Evolutionary conservation across 345 rosid genomes (phyloP).

Genomic region (Excoecaria cochinchinensis): DNA sequence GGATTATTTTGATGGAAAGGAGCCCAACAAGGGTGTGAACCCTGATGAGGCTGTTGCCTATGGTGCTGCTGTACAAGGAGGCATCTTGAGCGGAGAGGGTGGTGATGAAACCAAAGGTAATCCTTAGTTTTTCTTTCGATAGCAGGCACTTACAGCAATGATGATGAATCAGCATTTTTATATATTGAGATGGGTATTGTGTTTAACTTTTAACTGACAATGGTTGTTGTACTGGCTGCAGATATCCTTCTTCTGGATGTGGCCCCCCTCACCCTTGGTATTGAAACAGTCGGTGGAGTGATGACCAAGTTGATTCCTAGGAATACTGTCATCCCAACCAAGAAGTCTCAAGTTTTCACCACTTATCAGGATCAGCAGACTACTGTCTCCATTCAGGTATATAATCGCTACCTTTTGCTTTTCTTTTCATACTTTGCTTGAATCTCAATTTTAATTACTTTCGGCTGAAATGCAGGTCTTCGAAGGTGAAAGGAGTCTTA

Average conservation of each 20-base stretch:
- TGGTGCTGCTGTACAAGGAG: constrained; percentile 99
- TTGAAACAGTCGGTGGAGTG: constrained; percentile 97
- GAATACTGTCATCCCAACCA: constrained; percentile 96
- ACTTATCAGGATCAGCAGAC: constrained; percentile 99
- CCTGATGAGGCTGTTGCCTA: constrained; percentile 98
- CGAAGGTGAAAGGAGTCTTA: constrained; percentile 98
- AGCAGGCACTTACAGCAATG: not conserved
- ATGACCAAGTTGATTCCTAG: constrained; percentile 99
- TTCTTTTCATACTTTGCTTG: not conserved
- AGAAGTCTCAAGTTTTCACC: constrained; percentile 97
- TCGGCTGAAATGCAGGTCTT: constrained; percentile 53
- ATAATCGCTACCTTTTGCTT: not conserved
- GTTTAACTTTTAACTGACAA: constrained; percentile 2
- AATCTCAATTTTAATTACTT: constrained; percentile 3
- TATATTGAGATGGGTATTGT: not conserved
- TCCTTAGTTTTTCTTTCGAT: not conserved
- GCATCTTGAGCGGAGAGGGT: constrained; percentile 97
- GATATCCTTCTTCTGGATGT: constrained; percentile 96
- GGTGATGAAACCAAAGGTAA: constrained; percentile 99
- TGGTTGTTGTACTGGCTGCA: constrained; percentile 22
- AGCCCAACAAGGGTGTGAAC: constrained; percentile 99
- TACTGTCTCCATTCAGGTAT: constrained; percentile 89
- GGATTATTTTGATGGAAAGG: constrained; percentile 94
- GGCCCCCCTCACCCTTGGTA: constrained; percentile 93
- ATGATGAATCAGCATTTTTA: not conserved